These are phyloP conservation scores for Filobasidium floriforme DNA, from an alignment of 768 basidiomycete species.

Conservation along the genomic window DNA sequence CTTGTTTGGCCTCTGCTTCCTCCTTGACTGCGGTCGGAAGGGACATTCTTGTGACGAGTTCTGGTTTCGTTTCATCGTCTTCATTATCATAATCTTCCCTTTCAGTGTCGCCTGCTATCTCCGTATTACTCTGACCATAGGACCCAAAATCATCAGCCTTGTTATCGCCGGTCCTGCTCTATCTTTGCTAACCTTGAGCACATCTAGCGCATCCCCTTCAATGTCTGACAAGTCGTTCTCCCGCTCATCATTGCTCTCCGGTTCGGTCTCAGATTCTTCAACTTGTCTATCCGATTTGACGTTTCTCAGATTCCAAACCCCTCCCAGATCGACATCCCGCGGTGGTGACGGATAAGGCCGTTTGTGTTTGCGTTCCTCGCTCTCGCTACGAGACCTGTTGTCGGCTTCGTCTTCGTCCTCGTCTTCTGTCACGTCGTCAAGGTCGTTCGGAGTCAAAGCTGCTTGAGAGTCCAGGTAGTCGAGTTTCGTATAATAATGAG, in stretches of 20 bases:
- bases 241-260: slow-evolving; percentile 14
- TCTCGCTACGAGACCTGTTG: slow-evolving; percentile 13
- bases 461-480: slow-evolving; percentile 31
- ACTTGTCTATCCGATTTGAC: slow-evolving; percentile 7
- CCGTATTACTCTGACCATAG: no score
- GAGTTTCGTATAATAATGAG: slow-evolving; percentile 31
- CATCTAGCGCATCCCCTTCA: no score
- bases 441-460: slow-evolving; percentile 6
- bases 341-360: slow-evolving; percentile 7
- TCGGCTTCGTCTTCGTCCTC: slow-evolving; percentile 34
- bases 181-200: no score
- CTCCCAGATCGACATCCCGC: slow-evolving; percentile 12
- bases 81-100: background rate
- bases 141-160: no score
- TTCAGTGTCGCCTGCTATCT: background rate
- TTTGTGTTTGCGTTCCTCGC: slow-evolving; percentile 14
- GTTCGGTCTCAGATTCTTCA: slow-evolving; percentile 20
- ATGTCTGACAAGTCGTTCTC: background rate
- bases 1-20: background rate
- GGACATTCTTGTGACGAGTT: background rate
- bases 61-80: slow-evolving; percentile 2
- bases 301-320: slow-evolving; percentile 8
- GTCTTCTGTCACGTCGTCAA: slow-evolving; percentile 17
- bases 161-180: no score
- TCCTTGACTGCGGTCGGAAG: background rate